Evolutionary conservation across 768 basidiomycete genomes (phyloP), one percentile per base, ranked within the genome.

Genomic region (Flagelloscypha sp.): DNA sequence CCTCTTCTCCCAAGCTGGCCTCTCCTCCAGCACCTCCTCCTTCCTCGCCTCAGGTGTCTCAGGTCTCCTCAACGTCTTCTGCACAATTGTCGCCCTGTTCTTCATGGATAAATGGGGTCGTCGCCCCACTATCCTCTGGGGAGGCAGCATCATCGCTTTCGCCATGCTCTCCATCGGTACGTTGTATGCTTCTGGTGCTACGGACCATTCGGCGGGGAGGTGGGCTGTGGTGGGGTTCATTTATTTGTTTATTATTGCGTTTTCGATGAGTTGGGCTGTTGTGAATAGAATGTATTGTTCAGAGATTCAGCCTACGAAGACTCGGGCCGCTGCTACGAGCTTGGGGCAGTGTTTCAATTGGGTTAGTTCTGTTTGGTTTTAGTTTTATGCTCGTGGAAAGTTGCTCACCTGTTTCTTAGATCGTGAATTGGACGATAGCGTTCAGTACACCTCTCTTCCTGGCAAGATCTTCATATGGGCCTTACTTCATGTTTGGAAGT

Each of bases 21-120:
- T 73, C n/a, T 59, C 61, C 9, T 58, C 58, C 3, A 50, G 53
- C n/a, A 58, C 62, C n/a, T 61, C 69, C 3, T 59, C 66, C 3
- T 72, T 74, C 52, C 56, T 72, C 22, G 69, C 68, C 0, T 69
- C 69, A 1, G 73, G 69, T 4, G 55, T 72, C 9, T 65, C 66
- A 1, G 72, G 70, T 20, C 54, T 74, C 25, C 43, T 69, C 23
- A 65, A 63, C 40, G 40, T 72, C 13, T 52, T 52, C 11, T 50
- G 55, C 27, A 66, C 64, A 5, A 54, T 68, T 31, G 48, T 54
- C 3, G 51, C 59, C 8, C 65, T 63, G 40, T 35, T 61, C 29
- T 62, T 52, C 33, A 55, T 60, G 12, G 68, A 69, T 33, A 59
- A 51, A 41, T 68, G 63, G 62, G 58, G 57, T 2, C 53, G 65